These are phyloP conservation scores for Gloeostereum incarnatum DNA, from an alignment of 768 basidiomycete genomes.

Conservation along the genomic window DNA sequence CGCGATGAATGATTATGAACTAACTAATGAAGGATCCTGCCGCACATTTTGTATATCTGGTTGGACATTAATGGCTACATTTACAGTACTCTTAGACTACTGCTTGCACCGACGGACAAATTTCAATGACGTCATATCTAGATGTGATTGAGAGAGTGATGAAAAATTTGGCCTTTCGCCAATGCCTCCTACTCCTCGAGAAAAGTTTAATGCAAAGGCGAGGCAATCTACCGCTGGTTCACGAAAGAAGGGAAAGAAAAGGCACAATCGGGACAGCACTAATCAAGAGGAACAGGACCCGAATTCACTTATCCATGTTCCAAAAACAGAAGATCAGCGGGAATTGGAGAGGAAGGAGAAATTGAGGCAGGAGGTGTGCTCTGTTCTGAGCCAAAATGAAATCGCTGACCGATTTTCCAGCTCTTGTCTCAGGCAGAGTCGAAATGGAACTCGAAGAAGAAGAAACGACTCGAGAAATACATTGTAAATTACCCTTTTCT, in stretches of 20 bases:
- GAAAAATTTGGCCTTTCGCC: background rate
- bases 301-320: constrained; percentile 49
- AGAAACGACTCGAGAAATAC: constrained; percentile 85
- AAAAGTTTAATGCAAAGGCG: constrained; percentile 56
- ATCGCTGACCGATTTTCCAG: constrained; percentile 15
- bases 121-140: no score
- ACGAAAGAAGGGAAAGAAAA: constrained; percentile 47
- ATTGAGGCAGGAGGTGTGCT: constrained; percentile 40
- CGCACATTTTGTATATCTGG: no score
- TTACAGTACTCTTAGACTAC: no score
- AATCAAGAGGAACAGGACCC: constrained; percentile 28
- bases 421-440: constrained; percentile 46
- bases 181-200: constrained; percentile 13
- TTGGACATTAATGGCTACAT: no score
- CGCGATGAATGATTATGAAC: no score
- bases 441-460: constrained; percentile 78
- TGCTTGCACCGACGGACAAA: no score
- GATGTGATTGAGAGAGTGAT: no score
- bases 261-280: constrained; percentile 10
- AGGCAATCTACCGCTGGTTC: constrained; percentile 52
- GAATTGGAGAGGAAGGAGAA: constrained; percentile 50
- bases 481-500: constrained; percentile 46
- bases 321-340: constrained; percentile 53
- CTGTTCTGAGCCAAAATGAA: constrained; percentile 4
- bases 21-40: no score